phyloP scores from a whole-genome alignment of 2,329 filamentous ascomycete species.

The Talaromyces marneffei region DNA sequence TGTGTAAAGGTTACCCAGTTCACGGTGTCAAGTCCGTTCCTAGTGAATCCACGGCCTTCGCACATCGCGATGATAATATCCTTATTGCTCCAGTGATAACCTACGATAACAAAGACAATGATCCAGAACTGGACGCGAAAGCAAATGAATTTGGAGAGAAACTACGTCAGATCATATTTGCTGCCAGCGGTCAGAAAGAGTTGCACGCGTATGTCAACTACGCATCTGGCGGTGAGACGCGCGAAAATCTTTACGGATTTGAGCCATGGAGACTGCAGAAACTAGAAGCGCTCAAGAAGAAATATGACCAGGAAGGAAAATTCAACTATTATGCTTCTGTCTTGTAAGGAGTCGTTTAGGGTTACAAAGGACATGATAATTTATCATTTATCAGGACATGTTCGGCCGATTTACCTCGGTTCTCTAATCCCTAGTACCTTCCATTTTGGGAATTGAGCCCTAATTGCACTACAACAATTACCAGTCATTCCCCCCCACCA shows the following conservation, averaged over 20 bases:
- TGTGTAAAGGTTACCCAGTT: slow-evolving; percentile 49
- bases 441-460: too few relatives aligned
- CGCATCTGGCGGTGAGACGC: slow-evolving; percentile 44
- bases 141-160: slow-evolving; percentile 35
- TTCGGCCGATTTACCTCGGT: too few relatives aligned
- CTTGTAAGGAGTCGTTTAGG: background rate
- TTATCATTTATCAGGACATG: slow-evolving; percentile 16
- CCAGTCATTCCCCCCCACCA: too few relatives aligned
- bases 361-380: background rate
- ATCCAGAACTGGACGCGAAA: slow-evolving; percentile 27
- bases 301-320: slow-evolving; percentile 42
- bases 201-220: slow-evolving; percentile 49
- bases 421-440: too few relatives aligned
- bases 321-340: slow-evolving; percentile 38
- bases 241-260: slow-evolving; percentile 43
- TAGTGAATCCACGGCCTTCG: slow-evolving; percentile 37
- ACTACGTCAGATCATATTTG: slow-evolving; percentile 35
- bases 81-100: slow-evolving; percentile 34
- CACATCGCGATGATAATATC: slow-evolving; percentile 40
- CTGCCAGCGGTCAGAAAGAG: slow-evolving; percentile 28
- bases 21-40: slow-evolving; percentile 37
- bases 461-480: too few relatives aligned
- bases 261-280: slow-evolving; percentile 46
- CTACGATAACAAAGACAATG: slow-evolving; percentile 25
- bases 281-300: slow-evolving; percentile 43